A percentile compares a stretch with the other conserved stretches of the same genome.
Conservation (phyloP, 73 alveolate genomes). For the Paramecium sonneborni region DNA sequence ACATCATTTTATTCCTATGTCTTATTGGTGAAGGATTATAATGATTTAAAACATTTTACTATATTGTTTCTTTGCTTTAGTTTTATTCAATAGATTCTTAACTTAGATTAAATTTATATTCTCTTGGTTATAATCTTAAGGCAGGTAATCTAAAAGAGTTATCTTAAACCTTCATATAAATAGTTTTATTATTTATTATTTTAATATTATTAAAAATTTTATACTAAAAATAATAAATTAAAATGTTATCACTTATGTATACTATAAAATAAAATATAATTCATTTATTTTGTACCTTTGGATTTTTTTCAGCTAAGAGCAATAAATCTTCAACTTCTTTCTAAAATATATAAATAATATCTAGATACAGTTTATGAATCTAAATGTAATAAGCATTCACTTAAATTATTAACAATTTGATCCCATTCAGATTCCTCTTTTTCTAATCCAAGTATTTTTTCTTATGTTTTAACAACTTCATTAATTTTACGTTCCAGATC, state of each 20-base stretch:
- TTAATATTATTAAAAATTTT: too few species aligned
- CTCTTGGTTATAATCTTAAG: not conserved
- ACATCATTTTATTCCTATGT: not conserved
- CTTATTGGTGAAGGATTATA: slow-evolving; percentile 23
- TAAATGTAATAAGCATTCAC: not conserved
- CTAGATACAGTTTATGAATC: not conserved
- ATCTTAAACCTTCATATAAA: not conserved
- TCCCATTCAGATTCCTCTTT: slow-evolving; percentile 23
- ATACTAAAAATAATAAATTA: too few species aligned
- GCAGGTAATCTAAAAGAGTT: slow-evolving; percentile 15
- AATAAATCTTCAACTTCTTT: not conserved
- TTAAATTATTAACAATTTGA: not conserved
- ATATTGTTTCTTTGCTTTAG: not conserved
- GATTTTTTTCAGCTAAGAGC: not conserved
- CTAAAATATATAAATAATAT: not conserved
- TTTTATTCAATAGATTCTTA: slow-evolving; percentile 15
- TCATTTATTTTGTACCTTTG: not conserved
- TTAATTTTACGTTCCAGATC: not conserved
- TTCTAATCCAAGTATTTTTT: not conserved
- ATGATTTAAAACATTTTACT: not conserved
- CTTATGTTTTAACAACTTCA: not conserved
- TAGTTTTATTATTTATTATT: not conserved
- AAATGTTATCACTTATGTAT: too few species aligned
- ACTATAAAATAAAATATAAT: too few species aligned
- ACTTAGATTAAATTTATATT: not conserved